Evolutionary conservation across 805 yeast species (phyloP).

Genomic region (Barnettozyma wickerhamii): DNA sequence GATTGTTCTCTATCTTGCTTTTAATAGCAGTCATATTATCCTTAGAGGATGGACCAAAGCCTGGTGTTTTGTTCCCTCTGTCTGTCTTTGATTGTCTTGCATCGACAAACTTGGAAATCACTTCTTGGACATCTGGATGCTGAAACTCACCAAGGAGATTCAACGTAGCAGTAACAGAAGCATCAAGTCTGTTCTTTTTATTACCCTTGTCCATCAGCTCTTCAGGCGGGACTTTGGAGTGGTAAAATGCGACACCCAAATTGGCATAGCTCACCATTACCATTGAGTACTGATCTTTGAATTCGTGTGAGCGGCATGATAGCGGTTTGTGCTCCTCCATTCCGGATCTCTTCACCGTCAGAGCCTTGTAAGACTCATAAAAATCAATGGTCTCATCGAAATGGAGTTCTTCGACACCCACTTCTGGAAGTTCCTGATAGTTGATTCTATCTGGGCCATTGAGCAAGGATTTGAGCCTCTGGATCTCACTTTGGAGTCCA

Average conservation of each 20-base stretch:
- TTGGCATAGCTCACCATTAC: constrained; percentile 21
- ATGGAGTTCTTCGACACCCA: background rate
- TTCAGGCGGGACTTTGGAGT: constrained; percentile 10
- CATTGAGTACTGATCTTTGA: constrained; percentile 21
- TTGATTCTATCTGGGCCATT: background rate
- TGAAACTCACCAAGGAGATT: constrained; percentile 21
- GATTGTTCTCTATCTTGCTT: constrained; percentile 28
- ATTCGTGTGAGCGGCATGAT: constrained; percentile 15
- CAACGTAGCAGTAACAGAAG: constrained; percentile 17
- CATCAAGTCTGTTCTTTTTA: constrained; percentile 21
- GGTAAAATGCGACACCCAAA: constrained; percentile 16
- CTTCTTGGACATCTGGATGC: constrained; percentile 17
- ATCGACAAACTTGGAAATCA: constrained; percentile 16
- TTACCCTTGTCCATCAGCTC: constrained; percentile 5
- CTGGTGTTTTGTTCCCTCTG: constrained; percentile 6
- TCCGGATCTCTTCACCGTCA: constrained; percentile 23
- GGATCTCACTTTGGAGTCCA: constrained; percentile 4
- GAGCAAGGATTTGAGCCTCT: background rate
- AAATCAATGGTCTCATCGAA: constrained; percentile 19
- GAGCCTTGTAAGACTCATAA: constrained; percentile 16
- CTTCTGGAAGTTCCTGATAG: background rate
- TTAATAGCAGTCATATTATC: too few species aligned
- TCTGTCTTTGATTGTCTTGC: constrained; percentile 16
- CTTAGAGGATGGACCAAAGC: constrained; percentile 7
- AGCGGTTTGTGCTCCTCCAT: constrained; percentile 26